phyloP scores from a whole-genome alignment of 1,139 yeast genomes.

The Kodamaea fungicola region DNA sequence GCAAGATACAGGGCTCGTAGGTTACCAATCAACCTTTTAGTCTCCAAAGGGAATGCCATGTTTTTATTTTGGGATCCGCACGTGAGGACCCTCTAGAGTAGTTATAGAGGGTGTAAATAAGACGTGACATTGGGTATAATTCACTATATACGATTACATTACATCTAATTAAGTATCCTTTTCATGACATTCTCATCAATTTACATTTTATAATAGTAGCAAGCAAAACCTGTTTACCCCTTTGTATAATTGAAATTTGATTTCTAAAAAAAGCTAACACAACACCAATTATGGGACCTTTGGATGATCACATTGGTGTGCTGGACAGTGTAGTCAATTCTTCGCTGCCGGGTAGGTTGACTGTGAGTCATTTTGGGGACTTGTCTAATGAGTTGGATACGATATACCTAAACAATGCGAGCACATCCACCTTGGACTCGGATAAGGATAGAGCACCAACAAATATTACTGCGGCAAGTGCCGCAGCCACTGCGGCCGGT shows the following conservation, averaged over 20 bases:
- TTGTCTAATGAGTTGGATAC: slow-evolving; percentile 31
- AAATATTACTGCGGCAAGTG: no score
- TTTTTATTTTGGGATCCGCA: background rate
- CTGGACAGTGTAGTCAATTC: background rate
- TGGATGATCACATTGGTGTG: background rate
- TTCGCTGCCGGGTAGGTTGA: background rate
- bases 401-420: slow-evolving; percentile 26
- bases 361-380: slow-evolving; percentile 14
- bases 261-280: no score
- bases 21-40: slow-evolving; percentile 27
- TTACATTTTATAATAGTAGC: no score
- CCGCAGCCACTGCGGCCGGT: no score
- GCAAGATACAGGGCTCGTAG: slow-evolving; percentile 30
- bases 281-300: background rate
- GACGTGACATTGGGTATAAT: no score
- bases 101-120: no score
- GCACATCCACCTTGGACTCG: slow-evolving; percentile 33
- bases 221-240: no score
- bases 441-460: slow-evolving; percentile 11
- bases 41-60: slow-evolving; percentile 39
- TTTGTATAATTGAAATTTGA: no score
- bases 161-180: no score
- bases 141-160: no score
- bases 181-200: no score
- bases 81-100: slow-evolving; percentile 1